Percentiles rank a stretch among this genome's conserved stretches.
phyloP scores from a whole-genome alignment of 129 eudicot genomes.

The Lactuca saligna region DNA sequence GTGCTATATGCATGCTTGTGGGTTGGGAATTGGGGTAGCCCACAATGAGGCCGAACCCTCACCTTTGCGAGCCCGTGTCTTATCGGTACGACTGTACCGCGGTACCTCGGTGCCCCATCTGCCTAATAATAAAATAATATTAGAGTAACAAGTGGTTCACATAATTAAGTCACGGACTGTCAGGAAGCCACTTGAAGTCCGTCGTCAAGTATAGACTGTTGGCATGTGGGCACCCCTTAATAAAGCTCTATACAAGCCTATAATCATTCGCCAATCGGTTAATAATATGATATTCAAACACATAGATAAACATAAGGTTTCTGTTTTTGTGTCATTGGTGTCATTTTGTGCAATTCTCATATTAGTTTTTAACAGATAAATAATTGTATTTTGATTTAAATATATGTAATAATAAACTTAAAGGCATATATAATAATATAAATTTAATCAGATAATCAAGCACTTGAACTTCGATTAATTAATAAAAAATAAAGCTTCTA shows the following conservation, averaged over 20 bases:
- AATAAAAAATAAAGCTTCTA: neutral
- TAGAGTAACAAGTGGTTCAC: neutral
- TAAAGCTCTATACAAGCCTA: neutral
- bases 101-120: too few species aligned
- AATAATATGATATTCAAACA: neutral
- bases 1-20: too few species aligned
- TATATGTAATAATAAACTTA: neutral
- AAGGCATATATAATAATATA: too few species aligned
- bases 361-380: too few species aligned
- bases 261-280: neutral
- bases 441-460: neutral
- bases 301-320: neutral
- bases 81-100: too few species aligned
- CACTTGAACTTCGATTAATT: neutral
- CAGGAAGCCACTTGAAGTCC: constrained; percentile 17
- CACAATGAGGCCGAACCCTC: too few species aligned
- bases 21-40: too few species aligned
- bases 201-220: neutral
- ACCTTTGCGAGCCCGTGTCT: too few species aligned
- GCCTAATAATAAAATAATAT: neutral
- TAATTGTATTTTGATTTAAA: too few species aligned
- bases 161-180: constrained; percentile 16
- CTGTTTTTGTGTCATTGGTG: too few species aligned
- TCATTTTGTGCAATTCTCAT: too few species aligned
- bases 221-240: neutral